A percentile compares a stretch with the other conserved stretches of the same genome.
phyloP scores from a whole-genome alignment of 2,329 filamentous ascomycete genomes.

The Colletotrichum musicola region DNA sequence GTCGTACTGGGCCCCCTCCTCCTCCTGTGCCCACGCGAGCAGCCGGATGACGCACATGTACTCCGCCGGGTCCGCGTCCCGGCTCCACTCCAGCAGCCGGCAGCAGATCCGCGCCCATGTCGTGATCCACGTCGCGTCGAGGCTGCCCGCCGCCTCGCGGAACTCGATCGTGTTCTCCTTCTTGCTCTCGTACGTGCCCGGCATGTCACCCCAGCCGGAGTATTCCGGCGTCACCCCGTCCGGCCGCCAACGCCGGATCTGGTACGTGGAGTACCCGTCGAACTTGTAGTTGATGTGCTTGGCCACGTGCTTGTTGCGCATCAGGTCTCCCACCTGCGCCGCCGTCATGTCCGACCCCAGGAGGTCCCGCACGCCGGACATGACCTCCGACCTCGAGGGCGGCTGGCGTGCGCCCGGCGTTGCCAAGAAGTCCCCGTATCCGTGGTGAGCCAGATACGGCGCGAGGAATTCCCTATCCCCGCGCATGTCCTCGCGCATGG shows the following conservation, averaged over 20 bases:
- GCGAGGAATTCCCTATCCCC: conserved; percentile 5
- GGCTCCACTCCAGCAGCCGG: conserved; percentile 46
- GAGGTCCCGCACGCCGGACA: conserved; percentile 38
- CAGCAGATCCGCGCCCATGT: conserved; percentile 51
- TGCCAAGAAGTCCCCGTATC: not conserved
- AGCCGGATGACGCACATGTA: conserved; percentile 45
- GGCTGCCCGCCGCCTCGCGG: conserved; percentile 50
- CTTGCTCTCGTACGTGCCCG: not conserved
- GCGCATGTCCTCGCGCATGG: conserved; percentile 19
- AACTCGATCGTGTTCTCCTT: conserved; percentile 50
- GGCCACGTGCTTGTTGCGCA: not conserved
- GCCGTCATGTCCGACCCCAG: conserved; percentile 29
- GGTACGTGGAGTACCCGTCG: conserved; percentile 10
- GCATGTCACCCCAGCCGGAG: too few relatives aligned
- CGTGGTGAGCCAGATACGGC: not conserved
- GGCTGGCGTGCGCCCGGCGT: not conserved
- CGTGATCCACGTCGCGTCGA: conserved; percentile 50
- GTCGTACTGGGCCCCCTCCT: conserved; percentile 47
- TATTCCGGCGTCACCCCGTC: too few relatives aligned
- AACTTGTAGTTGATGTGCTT: conserved; percentile 38
- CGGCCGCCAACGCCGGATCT: not conserved
- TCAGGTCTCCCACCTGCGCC: conserved; percentile 30
- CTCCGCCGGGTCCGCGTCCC: conserved; percentile 46
- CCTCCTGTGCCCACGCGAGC: conserved; percentile 39
- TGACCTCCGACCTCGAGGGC: conserved; percentile 29